Evolutionary conservation across 768 basidiomycete species (phyloP).

Genomic region (Lentinula edodes): DNA sequence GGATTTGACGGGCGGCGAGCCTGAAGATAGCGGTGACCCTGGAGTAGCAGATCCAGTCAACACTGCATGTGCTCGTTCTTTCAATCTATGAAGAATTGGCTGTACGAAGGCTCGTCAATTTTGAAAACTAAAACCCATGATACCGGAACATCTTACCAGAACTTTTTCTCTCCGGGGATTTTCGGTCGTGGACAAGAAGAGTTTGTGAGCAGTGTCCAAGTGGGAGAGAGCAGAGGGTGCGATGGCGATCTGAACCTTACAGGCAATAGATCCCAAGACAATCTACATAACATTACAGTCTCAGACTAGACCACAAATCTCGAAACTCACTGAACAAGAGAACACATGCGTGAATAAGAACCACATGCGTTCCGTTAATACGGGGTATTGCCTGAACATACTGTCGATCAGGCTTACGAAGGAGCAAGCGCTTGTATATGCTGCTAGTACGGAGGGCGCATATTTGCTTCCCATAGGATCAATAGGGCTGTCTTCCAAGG

Average conservation of each 20-base stretch:
- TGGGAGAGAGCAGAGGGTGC: slow-evolving; percentile 64
- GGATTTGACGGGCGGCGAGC: slow-evolving; percentile 38
- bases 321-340: slow-evolving; percentile 53
- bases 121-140: not conserved
- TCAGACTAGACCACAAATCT: not conserved
- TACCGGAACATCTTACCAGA: slow-evolving; percentile 36
- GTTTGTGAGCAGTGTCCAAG: slow-evolving; percentile 53
- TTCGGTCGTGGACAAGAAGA: slow-evolving; percentile 53
- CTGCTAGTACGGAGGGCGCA: slow-evolving; percentile 61
- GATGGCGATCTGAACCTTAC: slow-evolving; percentile 57
- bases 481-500: slow-evolving; percentile 53
- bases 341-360: slow-evolving; percentile 71
- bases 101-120: slow-evolving; percentile 18
- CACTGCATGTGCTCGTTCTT: slow-evolving; percentile 44
- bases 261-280: slow-evolving; percentile 63
- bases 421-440: slow-evolving; percentile 63
- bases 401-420: slow-evolving; percentile 64
- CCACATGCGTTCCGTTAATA: slow-evolving; percentile 66
- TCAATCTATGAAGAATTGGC: slow-evolving; percentile 59
- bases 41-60: slow-evolving; percentile 18
- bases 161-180: slow-evolving; percentile 52
- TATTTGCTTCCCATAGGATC: slow-evolving; percentile 71
- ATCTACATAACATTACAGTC: slow-evolving; percentile 34
- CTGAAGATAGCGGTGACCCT: slow-evolving; percentile 10
- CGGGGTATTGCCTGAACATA: slow-evolving; percentile 59